These are phyloP conservation scores for Theobroma grandiflorum DNA, from an alignment of 441 rosid species.

Conservation along the genomic window DNA sequence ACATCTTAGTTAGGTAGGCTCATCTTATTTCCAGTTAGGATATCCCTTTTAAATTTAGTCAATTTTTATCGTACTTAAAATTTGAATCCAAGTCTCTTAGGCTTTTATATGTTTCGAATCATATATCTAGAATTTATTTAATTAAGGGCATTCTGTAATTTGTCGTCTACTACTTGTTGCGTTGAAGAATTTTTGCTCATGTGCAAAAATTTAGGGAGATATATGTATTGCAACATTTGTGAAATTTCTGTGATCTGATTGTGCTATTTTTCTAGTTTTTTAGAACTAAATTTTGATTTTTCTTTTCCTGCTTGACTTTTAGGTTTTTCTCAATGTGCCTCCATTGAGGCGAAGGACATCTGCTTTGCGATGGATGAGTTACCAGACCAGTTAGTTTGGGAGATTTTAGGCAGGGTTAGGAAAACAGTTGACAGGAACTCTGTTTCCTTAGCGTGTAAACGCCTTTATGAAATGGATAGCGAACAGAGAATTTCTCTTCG, in stretches of 20 bases:
- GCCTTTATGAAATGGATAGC: slow-evolving; percentile 60
- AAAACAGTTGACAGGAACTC: slow-evolving; percentile 71
- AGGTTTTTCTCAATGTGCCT: background rate
- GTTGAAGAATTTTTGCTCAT: background rate
- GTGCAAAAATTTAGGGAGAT: background rate
- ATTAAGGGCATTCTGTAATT: background rate
- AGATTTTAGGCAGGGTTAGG: slow-evolving; percentile 63
- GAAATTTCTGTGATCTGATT: background rate
- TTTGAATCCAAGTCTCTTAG: background rate
- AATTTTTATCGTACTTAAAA: background rate
- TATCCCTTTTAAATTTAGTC: background rate
- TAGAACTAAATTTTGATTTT: background rate
- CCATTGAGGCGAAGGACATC: background rate
- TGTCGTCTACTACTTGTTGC: background rate
- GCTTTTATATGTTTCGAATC: background rate
- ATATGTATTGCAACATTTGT: background rate
- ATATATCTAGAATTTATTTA: background rate
- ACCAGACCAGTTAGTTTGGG: slow-evolving; percentile 79
- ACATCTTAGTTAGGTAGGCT: background rate
- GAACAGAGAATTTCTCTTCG: slow-evolving; percentile 73
- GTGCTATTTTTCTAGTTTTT: background rate
- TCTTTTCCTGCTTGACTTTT: slow-evolving; percentile 2
- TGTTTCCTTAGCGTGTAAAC: slow-evolving; percentile 69
- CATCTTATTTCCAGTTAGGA: background rate
- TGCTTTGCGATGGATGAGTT: slow-evolving; percentile 61